Evolutionary conservation across 2,329 filamentous ascomycete species (phyloP).

Genomic region (Stagonosporopsis rhizophila): DNA sequence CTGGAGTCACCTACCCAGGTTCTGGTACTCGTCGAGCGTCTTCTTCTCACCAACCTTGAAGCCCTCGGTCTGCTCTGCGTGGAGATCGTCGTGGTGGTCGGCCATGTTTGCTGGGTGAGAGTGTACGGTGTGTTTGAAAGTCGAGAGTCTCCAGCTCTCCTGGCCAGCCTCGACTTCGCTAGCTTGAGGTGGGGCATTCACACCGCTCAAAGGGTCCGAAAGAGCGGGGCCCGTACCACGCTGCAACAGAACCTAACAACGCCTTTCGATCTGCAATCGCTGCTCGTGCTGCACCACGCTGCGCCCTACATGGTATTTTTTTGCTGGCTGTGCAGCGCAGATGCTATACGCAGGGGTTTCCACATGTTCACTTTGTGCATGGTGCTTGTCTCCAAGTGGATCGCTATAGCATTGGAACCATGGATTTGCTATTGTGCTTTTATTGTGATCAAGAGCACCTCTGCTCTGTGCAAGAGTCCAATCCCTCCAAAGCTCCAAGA

Average conservation of each 20-base stretch:
- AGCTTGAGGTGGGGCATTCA: background rate
- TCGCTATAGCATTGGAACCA: background rate
- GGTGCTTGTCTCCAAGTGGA: background rate
- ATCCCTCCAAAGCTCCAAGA: background rate
- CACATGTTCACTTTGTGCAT: background rate
- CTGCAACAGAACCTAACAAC: conserved; percentile 1
- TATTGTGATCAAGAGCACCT: background rate
- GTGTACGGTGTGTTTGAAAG: conserved; percentile 20
- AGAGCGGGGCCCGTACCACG: conserved; percentile 25
- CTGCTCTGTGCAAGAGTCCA: background rate
- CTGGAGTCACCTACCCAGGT: conserved; percentile 76
- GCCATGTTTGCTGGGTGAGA: conserved; percentile 32
- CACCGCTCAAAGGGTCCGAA: background rate
- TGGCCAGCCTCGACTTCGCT: background rate
- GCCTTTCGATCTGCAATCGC: background rate
- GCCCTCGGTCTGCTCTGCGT: conserved; percentile 87
- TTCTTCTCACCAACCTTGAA: conserved; percentile 99
- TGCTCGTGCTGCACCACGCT: background rate
- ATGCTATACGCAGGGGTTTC: background rate
- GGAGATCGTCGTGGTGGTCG: conserved; percentile 74
- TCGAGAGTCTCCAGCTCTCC: background rate
- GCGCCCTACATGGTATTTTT: background rate
- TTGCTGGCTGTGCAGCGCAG: background rate
- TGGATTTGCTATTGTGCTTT: background rate
- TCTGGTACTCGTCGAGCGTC: conserved; percentile 90